Conservation (phyloP, 2,329 filamentous ascomycete species). For the Emergomyces africanus region DNA sequence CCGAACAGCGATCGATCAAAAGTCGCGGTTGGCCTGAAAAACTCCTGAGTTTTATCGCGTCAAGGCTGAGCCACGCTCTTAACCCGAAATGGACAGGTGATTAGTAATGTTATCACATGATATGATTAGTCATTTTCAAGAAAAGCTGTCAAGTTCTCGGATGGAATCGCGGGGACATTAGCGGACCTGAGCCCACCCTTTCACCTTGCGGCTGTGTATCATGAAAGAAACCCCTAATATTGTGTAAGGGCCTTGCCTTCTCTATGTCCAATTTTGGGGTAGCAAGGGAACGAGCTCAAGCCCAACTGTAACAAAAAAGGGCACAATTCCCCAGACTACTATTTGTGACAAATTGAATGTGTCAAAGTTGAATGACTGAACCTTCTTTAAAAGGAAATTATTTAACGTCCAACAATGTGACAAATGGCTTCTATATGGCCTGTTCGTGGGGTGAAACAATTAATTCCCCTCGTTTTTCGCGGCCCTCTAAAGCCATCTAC, state of each 20-base stretch:
- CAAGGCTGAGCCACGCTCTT: background rate
- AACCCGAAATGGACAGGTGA: background rate
- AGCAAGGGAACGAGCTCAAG: background rate
- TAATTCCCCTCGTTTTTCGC: background rate
- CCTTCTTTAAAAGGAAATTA: background rate
- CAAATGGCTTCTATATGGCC: background rate
- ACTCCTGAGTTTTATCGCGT: conserved; percentile 1
- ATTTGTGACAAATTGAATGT: too few relatives aligned
- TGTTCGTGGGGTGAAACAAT: background rate
- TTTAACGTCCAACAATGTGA: background rate
- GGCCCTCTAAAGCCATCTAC: background rate
- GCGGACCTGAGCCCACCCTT: background rate
- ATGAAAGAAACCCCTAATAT: background rate
- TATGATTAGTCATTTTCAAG: background rate
- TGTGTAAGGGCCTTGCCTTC: background rate
- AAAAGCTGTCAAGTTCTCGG: too few relatives aligned
- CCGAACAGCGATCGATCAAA: background rate
- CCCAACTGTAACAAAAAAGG: background rate
- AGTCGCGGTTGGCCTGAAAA: background rate
- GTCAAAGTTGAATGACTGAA: too few relatives aligned
- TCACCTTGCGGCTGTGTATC: background rate
- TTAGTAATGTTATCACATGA: background rate
- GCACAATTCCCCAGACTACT: too few relatives aligned
- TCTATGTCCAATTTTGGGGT: too few relatives aligned
- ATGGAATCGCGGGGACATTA: too few relatives aligned